phyloP scores from a whole-genome alignment of 257 asterid genomes.

The Gentiana macrophylla region DNA sequence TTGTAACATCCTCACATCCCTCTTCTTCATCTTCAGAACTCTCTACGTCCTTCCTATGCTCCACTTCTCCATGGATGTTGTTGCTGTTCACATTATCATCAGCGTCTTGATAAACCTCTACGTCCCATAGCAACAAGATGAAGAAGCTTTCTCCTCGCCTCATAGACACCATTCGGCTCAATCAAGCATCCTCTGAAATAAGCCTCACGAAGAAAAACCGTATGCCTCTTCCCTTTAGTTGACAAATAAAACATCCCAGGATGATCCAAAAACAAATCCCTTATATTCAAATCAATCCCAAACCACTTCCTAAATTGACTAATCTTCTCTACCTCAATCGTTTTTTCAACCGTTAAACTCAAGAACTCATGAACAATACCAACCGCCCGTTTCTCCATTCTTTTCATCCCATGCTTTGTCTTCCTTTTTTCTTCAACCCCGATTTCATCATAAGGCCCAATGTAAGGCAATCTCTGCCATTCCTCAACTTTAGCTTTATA shows the following conservation, averaged over 20 bases:
- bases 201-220: slow-evolving; percentile 78
- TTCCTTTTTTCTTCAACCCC: slow-evolving; percentile 26
- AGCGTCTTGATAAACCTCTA: slow-evolving; percentile 43
- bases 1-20: too few relatives aligned
- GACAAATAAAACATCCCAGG: slow-evolving; percentile 86
- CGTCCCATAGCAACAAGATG: slow-evolving; percentile 64
- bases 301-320: slow-evolving; percentile 88
- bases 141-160: slow-evolving; percentile 74
- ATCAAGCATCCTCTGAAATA: slow-evolving; percentile 83
- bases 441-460: slow-evolving; percentile 66
- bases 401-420: slow-evolving; percentile 32
- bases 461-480: slow-evolving; percentile 67
- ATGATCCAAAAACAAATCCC: slow-evolving; percentile 85
- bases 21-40: too few relatives aligned
- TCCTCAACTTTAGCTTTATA: slow-evolving; percentile 59
- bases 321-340: slow-evolving; percentile 93
- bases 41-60: too few relatives aligned
- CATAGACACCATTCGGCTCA: slow-evolving; percentile 64
- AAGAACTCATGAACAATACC: slow-evolving; percentile 85
- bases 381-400: slow-evolving; percentile 79
- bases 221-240: slow-evolving; percentile 73
- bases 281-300: slow-evolving; percentile 67
- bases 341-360: slow-evolving; percentile 90
- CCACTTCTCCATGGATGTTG: too few relatives aligned
- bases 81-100: too few relatives aligned